These are phyloP conservation scores for Metrosideros polymorpha DNA, from an alignment of 441 rosid species.

Conservation along the genomic window DNA sequence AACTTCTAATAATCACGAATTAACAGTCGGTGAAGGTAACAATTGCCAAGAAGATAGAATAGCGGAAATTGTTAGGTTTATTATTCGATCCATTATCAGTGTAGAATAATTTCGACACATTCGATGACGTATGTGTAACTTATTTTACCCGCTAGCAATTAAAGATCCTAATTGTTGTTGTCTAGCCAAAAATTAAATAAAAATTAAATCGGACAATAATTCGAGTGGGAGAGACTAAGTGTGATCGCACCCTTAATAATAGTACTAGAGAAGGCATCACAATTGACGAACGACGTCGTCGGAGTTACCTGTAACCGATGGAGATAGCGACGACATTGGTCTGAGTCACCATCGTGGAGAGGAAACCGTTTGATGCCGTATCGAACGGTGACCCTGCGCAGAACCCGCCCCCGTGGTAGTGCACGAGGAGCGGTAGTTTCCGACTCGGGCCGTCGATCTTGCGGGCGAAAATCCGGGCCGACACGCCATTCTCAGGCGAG, in stretches of 20 bases:
- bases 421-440: constrained; percentile 29
- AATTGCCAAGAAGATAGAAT: background rate
- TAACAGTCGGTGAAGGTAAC: background rate
- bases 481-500: constrained; percentile 5
- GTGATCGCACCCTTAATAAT: background rate
- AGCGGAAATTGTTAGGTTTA: background rate
- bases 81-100: background rate
- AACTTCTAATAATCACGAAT: background rate
- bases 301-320: constrained; percentile 12
- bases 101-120: background rate
- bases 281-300: background rate
- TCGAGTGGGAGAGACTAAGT: background rate
- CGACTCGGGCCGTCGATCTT: background rate
- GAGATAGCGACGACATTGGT: constrained; percentile 16
- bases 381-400: constrained; percentile 20
- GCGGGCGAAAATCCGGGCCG: constrained; percentile 22
- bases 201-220: background rate
- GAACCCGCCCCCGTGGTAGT: constrained; percentile 38
- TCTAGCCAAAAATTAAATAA: background rate
- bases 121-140: background rate
- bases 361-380: background rate
- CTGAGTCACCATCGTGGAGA: background rate
- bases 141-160: background rate
- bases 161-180: background rate
- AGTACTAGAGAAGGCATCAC: background rate